These are phyloP conservation scores for Antrodiella citrinella DNA, from an alignment of 768 basidiomycete species.

Conservation along the genomic window DNA sequence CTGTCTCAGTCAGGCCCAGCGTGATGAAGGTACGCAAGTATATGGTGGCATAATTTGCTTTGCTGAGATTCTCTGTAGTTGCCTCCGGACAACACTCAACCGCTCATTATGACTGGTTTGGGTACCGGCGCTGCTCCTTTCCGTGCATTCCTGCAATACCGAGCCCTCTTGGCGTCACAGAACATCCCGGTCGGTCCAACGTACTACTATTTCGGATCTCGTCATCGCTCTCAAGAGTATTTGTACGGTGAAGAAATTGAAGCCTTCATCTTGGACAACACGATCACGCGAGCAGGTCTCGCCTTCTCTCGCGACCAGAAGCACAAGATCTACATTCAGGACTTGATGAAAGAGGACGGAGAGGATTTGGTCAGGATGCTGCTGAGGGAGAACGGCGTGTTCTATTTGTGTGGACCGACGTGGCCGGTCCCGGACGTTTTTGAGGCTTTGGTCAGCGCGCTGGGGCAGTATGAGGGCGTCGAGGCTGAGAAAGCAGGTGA, in stretches of 20 bases:
- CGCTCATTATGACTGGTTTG: constrained; percentile 96
- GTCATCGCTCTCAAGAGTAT: constrained; percentile 91
- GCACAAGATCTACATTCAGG: constrained; percentile 96
- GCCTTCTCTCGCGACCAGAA: constrained; percentile 94
- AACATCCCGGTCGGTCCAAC: constrained; percentile 82
- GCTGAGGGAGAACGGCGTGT: constrained; percentile 65
- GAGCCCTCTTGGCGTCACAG: constrained; percentile 72
- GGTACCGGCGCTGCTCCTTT: constrained; percentile 98
- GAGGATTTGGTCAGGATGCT: constrained; percentile 69
- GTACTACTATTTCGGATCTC: constrained; percentile 98
- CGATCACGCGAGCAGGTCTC: constrained; percentile 85
- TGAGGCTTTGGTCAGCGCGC: constrained; percentile 79
- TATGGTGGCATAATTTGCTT: background rate
- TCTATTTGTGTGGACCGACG: constrained; percentile 96
- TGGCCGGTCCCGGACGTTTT: constrained; percentile 99
- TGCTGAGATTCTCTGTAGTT: constrained; percentile 37
- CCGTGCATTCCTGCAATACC: constrained; percentile 97
- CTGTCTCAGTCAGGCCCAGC: constrained; percentile 96
- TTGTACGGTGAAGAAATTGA: constrained; percentile 97
- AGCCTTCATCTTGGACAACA: constrained; percentile 77
- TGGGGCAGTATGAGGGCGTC: constrained; percentile 64
- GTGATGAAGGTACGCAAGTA: constrained; percentile 82
- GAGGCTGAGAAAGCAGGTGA: constrained; percentile 60
- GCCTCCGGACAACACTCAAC: constrained; percentile 76
- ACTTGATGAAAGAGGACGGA: constrained; percentile 94